A percentile compares a stretch with the other conserved stretches of the same genome.
phyloP scores from a whole-genome alignment of 768 basidiomycete species.

The Tylopilus balloui region DNA sequence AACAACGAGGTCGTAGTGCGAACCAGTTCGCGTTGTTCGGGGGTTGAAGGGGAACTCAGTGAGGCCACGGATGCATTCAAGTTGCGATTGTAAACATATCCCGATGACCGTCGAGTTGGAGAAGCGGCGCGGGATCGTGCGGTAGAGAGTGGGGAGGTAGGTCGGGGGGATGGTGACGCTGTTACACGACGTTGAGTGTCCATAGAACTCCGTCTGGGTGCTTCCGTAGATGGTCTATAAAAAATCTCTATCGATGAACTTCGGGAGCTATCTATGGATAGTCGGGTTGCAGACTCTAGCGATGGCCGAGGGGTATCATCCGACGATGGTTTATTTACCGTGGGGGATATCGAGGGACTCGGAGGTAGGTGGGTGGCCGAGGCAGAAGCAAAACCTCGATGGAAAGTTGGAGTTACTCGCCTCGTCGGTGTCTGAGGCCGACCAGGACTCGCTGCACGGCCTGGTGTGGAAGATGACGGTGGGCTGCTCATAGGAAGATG shows the following conservation, averaged over 20 bases:
- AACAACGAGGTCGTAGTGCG: slow-evolving; percentile 59
- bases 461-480: slow-evolving; percentile 37
- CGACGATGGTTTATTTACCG: slow-evolving; percentile 28
- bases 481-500: slow-evolving; percentile 39
- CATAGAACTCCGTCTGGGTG: slow-evolving; percentile 15
- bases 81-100: slow-evolving; percentile 51
- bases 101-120: slow-evolving; percentile 39
- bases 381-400: slow-evolving; percentile 42
- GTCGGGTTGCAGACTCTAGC: slow-evolving; percentile 9
- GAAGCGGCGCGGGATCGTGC: slow-evolving; percentile 43
- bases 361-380: slow-evolving; percentile 53
- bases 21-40: slow-evolving; percentile 64
- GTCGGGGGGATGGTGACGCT: slow-evolving; percentile 33
- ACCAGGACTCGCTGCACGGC: slow-evolving; percentile 39
- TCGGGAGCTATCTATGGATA: slow-evolving; percentile 31
- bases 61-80: slow-evolving; percentile 60
- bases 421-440: slow-evolving; percentile 40
- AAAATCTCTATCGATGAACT: slow-evolving; percentile 38
- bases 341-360: slow-evolving; percentile 26
- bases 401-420: slow-evolving; percentile 39
- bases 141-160: slow-evolving; percentile 41
- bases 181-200: slow-evolving; percentile 26
- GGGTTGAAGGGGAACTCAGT: slow-evolving; percentile 43
- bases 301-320: slow-evolving; percentile 19
- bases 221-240: slow-evolving; percentile 31